These are phyloP conservation scores for Cladorrhinum samala DNA, from an alignment of 495 filamentous ascomycete species.

Conservation along the genomic window DNA sequence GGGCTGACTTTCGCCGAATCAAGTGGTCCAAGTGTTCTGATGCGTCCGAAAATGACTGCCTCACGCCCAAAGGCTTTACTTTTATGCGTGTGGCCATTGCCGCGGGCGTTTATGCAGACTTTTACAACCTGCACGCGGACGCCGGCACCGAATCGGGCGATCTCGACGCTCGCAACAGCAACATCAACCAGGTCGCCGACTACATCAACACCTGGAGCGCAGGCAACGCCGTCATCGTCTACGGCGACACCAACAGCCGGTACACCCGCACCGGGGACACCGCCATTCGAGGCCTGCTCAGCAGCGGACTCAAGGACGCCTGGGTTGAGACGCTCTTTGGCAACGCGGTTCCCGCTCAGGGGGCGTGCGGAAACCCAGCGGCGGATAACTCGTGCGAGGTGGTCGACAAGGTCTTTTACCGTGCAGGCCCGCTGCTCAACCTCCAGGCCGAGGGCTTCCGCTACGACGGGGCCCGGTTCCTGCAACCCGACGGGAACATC, in stretches of 20 bases:
- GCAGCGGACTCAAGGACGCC: conserved; percentile 39
- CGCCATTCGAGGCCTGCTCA: conserved; percentile 37
- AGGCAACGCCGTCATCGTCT: conserved; percentile 54
- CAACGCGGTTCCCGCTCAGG: conserved; percentile 42
- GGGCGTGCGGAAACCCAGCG: conserved; percentile 46
- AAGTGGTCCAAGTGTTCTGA: conserved; percentile 55
- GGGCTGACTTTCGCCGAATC: conserved; percentile 47
- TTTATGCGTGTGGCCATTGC: conserved; percentile 44
- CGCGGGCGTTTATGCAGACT: conserved; percentile 43
- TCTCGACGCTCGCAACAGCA: conserved; percentile 43
- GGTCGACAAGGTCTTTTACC: conserved; percentile 59
- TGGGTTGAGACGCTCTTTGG: conserved; percentile 46
- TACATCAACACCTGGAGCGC: conserved; percentile 46
- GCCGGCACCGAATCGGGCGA: conserved; percentile 49
- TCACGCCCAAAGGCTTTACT: conserved; percentile 61
- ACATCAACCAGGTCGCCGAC: conserved; percentile 49
- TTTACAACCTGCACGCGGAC: conserved; percentile 59
- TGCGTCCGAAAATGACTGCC: conserved; percentile 48
- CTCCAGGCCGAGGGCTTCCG: conserved; percentile 39
- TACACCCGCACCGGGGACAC: conserved; percentile 50
- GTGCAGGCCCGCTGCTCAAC: conserved; percentile 39
- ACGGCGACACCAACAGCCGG: conserved; percentile 54
- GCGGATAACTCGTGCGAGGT: conserved; percentile 48
- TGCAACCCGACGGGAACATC: conserved; percentile 45
- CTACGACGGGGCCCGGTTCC: conserved; percentile 47